Evolutionary conservation across 257 asterid genomes (phyloP), one percentile per base, ranked within the genome.

Genomic region (Galeopsis tetrahit): DNA sequence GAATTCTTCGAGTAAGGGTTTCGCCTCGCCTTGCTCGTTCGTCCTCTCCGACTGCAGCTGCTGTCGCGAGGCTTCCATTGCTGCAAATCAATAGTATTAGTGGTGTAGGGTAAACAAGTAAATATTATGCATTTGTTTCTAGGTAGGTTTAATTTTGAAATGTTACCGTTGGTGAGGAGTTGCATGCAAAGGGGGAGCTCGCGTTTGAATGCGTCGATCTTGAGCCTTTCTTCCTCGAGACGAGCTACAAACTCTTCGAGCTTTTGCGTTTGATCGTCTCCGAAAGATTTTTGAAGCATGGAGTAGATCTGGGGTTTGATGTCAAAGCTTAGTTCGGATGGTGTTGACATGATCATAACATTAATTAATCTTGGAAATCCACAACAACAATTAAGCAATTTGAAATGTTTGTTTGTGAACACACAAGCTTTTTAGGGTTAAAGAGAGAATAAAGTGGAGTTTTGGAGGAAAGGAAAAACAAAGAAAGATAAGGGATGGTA

Each of bases 181-280:
- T 95, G 98, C 94, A 92, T 95, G 82, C 98, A 92, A 46, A 95
- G 98, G 6, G 99, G 99, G 60, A 95, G 99, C 74, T 95, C 99
- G 2, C 98, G 92, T 71, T 95, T 95, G 89, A 95, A 95, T 4
- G 98, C 99, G 35, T 95, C 98, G 42, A 95, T 95, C 91, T 95
- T 95, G 81, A 85, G 89, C 40, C 90, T 68, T 81, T 95, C 99
- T 73, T 92, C 98, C 83, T 95, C 99, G 1, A 95, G 91, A 10
- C 88, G 85, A 52, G 87, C 79, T 3, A 95, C 75, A 14, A 95
- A 88, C 9, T 95, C 97, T 75, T 95, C 91, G 8, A 95, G 92
- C 69, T 87, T 95, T 42, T 85, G 86, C 0, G 88, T 80, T 51
- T 87, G 85, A 7, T 79, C 82, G 7, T 90, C 96, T 13, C 93